Evolutionary conservation across 2,329 filamentous ascomycete genomes (phyloP).

Genomic region (Xylaria sp.): DNA sequence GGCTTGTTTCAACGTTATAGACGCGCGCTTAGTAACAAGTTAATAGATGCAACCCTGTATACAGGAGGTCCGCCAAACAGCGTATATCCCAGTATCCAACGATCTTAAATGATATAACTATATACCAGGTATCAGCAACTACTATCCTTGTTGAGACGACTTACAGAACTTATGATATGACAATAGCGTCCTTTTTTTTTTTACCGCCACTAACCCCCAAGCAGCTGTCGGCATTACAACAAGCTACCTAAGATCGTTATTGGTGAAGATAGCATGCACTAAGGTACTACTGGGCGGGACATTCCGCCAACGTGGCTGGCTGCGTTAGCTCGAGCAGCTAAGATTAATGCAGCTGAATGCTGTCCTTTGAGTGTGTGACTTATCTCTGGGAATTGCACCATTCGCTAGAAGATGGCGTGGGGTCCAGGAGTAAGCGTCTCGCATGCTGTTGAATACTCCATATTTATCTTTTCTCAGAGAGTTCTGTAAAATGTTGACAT

Average conservation of each 20-base stretch:
- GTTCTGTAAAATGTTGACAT: background rate
- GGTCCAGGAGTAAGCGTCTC: background rate
- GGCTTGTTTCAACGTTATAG: background rate
- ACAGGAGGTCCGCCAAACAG: background rate
- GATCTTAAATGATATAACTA: background rate
- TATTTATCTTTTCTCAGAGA: background rate
- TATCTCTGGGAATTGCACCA: conserved; percentile 10
- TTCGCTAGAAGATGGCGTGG: conserved; percentile 6
- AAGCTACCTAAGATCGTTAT: background rate
- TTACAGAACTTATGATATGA: background rate
- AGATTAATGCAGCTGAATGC: background rate
- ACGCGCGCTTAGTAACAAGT: background rate
- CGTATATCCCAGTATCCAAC: background rate
- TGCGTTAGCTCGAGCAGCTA: conserved; percentile 7
- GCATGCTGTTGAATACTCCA: background rate
- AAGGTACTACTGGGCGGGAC: conserved; percentile 15
- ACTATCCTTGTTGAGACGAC: background rate
- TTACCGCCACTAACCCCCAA: background rate
- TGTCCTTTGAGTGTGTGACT: background rate
- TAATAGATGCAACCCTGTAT: background rate
- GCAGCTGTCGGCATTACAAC: background rate
- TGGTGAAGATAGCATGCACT: background rate
- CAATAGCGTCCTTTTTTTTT: background rate
- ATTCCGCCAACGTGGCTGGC: conserved; percentile 7
- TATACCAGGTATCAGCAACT: background rate